These are phyloP conservation scores for Triangularia verruculosa DNA, from an alignment of 2,329 filamentous ascomycete genomes.

Conservation along the genomic window DNA sequence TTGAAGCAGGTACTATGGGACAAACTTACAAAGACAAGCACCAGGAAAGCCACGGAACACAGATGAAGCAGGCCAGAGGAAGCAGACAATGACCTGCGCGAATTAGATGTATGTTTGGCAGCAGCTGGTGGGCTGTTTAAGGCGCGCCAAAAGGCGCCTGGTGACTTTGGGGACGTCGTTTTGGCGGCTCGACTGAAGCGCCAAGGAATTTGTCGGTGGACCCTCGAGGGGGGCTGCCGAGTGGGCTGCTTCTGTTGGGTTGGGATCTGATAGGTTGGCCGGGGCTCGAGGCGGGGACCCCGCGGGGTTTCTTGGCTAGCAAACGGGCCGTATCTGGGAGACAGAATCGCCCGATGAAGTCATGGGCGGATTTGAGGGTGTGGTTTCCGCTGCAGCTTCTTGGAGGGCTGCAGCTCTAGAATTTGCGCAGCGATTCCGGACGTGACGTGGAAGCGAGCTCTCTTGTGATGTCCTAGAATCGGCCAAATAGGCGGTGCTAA, in stretches of 20 bases:
- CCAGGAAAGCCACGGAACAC: conserved; percentile 30
- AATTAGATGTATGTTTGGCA: conserved; percentile 15
- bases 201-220: conserved; percentile 6
- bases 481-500: conserved; percentile 19
- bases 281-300: conserved; percentile 13
- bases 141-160: conserved; percentile 31
- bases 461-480: conserved; percentile 7
- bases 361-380: conserved; percentile 13
- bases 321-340: conserved; percentile 28
- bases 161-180: conserved; percentile 26
- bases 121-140: conserved; percentile 26
- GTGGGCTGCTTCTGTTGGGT: conserved; percentile 10
- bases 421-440: conserved; percentile 13
- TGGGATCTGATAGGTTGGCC: conserved; percentile 14
- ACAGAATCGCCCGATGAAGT: conserved; percentile 20
- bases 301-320: conserved; percentile 11
- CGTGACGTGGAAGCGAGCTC: conserved; percentile 12
- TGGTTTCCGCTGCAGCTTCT: conserved; percentile 8
- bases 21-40: conserved; percentile 34
- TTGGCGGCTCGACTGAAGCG: conserved; percentile 20
- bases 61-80: conserved; percentile 29
- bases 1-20: background rate
- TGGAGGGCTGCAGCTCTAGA: conserved; percentile 6
- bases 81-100: conserved; percentile 10
- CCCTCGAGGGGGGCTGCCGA: conserved; percentile 1